Percentiles rank a stretch among this genome's conserved stretches.
Conservation (phyloP, 2,329 filamentous ascomycete genomes). For the Pseudogymnoascus sp. region DNA sequence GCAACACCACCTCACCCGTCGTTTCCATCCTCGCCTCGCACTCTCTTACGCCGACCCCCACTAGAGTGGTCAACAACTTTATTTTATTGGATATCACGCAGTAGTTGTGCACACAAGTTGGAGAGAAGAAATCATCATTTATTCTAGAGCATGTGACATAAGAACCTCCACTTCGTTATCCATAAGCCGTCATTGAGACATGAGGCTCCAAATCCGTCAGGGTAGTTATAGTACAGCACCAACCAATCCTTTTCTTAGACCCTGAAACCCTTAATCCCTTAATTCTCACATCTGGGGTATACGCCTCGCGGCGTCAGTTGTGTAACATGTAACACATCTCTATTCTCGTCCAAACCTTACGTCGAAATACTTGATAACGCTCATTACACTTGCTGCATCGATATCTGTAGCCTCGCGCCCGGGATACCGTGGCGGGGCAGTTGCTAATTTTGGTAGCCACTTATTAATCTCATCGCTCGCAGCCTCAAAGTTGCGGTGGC, state of each 20-base stretch:
- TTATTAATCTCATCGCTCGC: conserved; percentile 67
- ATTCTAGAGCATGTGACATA: conserved; percentile 6
- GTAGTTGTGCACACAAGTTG: not conserved
- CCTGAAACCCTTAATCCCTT: not conserved
- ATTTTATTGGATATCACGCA: not conserved
- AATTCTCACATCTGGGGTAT: conserved; percentile 3
- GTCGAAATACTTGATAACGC: conserved; percentile 75
- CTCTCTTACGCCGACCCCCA: not conserved
- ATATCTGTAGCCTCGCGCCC: conserved; percentile 60
- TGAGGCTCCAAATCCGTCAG: conserved; percentile 1
- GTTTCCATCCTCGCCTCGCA: conserved; percentile 2
- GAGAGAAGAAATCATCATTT: conserved; percentile 4
- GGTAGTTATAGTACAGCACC: conserved; percentile 2
- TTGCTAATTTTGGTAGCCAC: conserved; percentile 68
- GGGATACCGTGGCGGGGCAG: conserved; percentile 32
- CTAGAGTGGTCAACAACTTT: not conserved
- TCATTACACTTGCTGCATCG: conserved; percentile 78
- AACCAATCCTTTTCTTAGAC: not conserved
- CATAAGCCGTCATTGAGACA: not conserved
- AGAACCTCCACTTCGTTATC: not conserved
- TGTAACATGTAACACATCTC: not conserved
- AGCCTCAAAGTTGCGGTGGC: conserved; percentile 67
- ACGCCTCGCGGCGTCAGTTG: not conserved
- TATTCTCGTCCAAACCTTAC: conserved; percentile 55
- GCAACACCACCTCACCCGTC: conserved; percentile 8